These are phyloP conservation scores for Cronartium ribicola DNA, from an alignment of 1,284 basidiomycete genomes.

Conservation along the genomic window DNA sequence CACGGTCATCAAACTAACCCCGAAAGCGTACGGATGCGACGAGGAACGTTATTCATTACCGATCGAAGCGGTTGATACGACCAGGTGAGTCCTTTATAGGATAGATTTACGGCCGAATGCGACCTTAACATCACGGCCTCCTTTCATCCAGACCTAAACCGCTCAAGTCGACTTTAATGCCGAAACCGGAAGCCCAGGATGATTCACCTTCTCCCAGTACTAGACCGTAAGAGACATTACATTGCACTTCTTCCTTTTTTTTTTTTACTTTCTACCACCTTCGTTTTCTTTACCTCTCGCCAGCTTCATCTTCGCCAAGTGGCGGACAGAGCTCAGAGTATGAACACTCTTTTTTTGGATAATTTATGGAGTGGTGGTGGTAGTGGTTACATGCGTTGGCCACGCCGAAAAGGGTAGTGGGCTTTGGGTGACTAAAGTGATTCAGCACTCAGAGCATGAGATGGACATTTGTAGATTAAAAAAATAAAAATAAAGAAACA, in stretches of 20 bases:
- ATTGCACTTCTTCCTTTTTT: background rate
- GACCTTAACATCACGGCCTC: background rate
- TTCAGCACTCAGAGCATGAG: no score
- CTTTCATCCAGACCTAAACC: constrained; percentile 30
- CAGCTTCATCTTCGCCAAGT: no score
- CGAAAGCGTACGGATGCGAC: constrained; percentile 96
- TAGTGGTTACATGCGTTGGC: no score
- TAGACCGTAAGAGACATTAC: constrained; percentile 22
- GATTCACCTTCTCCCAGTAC: constrained; percentile 37
- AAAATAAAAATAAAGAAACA: no score
- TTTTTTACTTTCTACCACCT: background rate
- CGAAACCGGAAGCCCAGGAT: constrained; percentile 1
- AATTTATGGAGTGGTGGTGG: no score
- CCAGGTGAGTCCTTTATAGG: constrained; percentile 11
- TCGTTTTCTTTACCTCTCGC: background rate
- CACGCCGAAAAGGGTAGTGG: no score
- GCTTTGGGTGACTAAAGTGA: no score
- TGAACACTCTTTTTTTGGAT: no score
- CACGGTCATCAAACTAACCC: constrained; percentile 95
- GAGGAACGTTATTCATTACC: constrained; percentile 66
- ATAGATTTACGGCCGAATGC: background rate
- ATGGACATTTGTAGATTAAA: no score
- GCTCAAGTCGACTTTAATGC: constrained; percentile 3
- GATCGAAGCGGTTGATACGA: constrained; percentile 41
- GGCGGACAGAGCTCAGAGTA: no score